phyloP scores from a whole-genome alignment of 192 early-diverging fungal genomes.

The Backusella australiensis region DNA sequence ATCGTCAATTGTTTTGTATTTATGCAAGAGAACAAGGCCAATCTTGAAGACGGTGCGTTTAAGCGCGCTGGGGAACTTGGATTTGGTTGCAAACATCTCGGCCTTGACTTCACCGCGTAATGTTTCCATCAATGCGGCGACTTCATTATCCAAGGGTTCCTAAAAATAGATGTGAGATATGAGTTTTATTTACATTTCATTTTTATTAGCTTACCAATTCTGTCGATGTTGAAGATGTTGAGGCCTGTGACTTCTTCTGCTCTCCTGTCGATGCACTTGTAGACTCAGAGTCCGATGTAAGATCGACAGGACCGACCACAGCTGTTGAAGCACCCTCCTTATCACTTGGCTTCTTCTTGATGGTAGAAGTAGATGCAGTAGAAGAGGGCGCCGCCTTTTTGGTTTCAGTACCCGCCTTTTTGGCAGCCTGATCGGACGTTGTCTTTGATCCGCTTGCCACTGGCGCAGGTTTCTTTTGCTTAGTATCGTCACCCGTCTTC shows the following conservation, averaged over 20 bases:
- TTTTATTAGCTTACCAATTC: background rate
- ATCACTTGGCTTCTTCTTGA: background rate
- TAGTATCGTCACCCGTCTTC: background rate
- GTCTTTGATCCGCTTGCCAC: background rate
- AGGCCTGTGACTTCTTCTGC: background rate
- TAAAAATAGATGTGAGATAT: background rate
- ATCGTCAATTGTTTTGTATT: slow-evolving; percentile 35
- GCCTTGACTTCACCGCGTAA: slow-evolving; percentile 30
- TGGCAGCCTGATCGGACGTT: background rate
- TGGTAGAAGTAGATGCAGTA: background rate
- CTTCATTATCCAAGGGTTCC: slow-evolving; percentile 35
- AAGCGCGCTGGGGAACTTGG: slow-evolving; percentile 45
- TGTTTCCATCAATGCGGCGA: slow-evolving; percentile 23
- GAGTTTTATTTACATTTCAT: background rate
- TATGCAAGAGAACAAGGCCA: slow-evolving; percentile 22
- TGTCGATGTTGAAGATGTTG: too few species aligned
- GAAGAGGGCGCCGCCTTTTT: background rate
- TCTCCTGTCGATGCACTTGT: too few species aligned
- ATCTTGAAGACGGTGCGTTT: slow-evolving; percentile 40
- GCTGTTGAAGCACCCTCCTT: background rate
- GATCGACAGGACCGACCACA: background rate
- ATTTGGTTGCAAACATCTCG: slow-evolving; percentile 52
- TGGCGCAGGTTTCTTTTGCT: slow-evolving; percentile 4
- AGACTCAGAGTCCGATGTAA: background rate
- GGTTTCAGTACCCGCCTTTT: background rate